Base-by-base conservation (phyloP, 176 grass and related monocot species). In the Eragrostis curvula region DNA sequence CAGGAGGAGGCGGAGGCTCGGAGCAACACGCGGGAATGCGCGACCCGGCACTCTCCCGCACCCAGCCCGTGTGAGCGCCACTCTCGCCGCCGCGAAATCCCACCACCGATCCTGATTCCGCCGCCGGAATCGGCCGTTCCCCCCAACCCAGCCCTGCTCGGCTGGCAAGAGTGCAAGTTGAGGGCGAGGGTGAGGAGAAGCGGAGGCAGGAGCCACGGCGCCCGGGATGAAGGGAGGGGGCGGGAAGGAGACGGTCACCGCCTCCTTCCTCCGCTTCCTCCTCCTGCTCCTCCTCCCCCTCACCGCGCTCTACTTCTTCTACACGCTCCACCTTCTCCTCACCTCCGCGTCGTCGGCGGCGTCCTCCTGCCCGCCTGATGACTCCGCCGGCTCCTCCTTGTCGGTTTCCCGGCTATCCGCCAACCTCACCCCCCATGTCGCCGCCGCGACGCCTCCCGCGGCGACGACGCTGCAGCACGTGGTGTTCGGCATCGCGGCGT, bases 401-500 rank as follows among this genome's bases (percentile, higher is more conserved):
- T 28, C 77, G 0, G 77, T 68, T 11, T 70, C 87, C 83, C 73
- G 73, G 30, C 0, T 73, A 23, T 61, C 79, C 67, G 40, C 12
- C 62, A 90, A 90, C 65, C 66, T 62, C 80, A 68, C 87, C 68
- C 21, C 70, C 75, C 7, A 18, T n/a, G 8, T 12, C 25, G 24
- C 41, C 30, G 3, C 78, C 13, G 12, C 42, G 18, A 45, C 67
- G 8, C 68, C 14, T 49, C 50, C 78, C 60, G 16, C 80, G 25
- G 77, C 86, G 36, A 99, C 96, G 60, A 92, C 85, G 60, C 64
- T 99, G 60, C 91, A 92, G 82, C 93, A 99, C 84, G 92, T 99
- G 27, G 96, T 99, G 80, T 99, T 99, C 76, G 96, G 96, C 82
- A 99, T 99, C 87, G 96, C 93, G 3, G 92, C 92, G 25, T 99